Conservation (phyloP, 2,329 filamentous ascomycete species). For the Chalaropsis thielavioides region DNA sequence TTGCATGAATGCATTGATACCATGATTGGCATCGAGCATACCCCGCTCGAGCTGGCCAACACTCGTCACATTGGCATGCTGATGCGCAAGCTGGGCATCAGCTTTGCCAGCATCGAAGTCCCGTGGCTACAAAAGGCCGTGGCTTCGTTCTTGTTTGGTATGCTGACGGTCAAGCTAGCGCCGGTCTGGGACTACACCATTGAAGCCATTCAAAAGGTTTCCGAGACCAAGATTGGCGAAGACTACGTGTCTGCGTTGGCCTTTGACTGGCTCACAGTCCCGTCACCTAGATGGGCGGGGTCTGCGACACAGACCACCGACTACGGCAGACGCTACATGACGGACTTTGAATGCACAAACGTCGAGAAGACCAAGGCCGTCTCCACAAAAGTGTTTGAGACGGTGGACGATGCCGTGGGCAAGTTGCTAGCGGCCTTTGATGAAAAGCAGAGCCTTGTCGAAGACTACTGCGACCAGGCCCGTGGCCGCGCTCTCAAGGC, state of each 20-base stretch:
- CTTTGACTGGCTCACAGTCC: constrained; percentile 59
- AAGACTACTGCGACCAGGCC: constrained; percentile 40
- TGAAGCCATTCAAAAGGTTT: constrained; percentile 59
- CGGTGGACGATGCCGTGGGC: constrained; percentile 39
- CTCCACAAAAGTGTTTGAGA: constrained; percentile 37
- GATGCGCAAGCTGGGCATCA: constrained; percentile 57
- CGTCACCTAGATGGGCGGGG: constrained; percentile 41
- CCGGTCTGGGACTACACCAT: constrained; percentile 79
- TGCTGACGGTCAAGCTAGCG: constrained; percentile 71
- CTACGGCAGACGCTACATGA: constrained; percentile 32
- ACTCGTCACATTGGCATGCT: constrained; percentile 70
- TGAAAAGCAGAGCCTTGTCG: constrained; percentile 41
- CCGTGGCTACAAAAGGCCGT: constrained; percentile 58
- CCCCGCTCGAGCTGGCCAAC: constrained; percentile 60
- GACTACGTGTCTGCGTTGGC: constrained; percentile 55
- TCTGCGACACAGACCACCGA: constrained; percentile 26
- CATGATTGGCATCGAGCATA: constrained; percentile 69
- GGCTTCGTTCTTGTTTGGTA: constrained; percentile 72
- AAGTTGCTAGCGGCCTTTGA: constrained; percentile 51
- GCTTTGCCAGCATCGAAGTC: constrained; percentile 45
- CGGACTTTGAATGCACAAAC: constrained; percentile 77
- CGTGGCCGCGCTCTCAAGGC: constrained; percentile 69
- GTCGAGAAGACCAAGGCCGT: constrained; percentile 43
- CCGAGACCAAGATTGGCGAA: constrained; percentile 56
- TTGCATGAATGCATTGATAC: constrained; percentile 26